Base-by-base conservation (phyloP, 2,329 filamentous ascomycete genomes). In the Ophiostoma sp. region DNA sequence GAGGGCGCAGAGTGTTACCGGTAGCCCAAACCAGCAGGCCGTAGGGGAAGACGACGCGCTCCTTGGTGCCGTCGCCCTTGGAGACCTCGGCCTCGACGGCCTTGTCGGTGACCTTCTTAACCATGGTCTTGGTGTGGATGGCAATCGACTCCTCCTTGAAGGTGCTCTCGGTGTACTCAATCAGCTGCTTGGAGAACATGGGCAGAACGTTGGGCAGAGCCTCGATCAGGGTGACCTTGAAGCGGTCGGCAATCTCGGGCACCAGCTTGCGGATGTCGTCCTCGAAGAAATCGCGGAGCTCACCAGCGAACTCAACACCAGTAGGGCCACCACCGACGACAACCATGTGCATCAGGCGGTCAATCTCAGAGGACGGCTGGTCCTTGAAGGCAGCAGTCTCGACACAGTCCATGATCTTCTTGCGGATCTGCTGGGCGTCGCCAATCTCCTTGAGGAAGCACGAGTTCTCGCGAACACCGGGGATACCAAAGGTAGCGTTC, bases 351-450 rank as follows among this genome's bases (percentile, higher is more conserved):
- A 99, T 86, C 76, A 99, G 88, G 75, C 95, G 93, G 83, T 96
- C 90, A 78, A 96, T 84, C 82, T 99, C 96, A 75, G 95, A 92
- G 20, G 87, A 83, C 52, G 87, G 85, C 83, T 99, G 95, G 78
- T 93, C 94, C 87, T 98, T 98, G 90, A 99, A 97, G 73, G 93
- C 94, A 68, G 95, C 95, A 48, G 94, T 97, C 84, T 99, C 95
- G 76, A 97, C 94, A 80, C 95, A 99, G 83, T 99, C 95, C 95
- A 99, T 99, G 81, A 99, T 97, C 82, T 93, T 93, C 86, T 94
- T 97, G 78, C 95, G 93, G 79, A 99, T 99, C 78, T 88, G 87
- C 82, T 99, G 95, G 71, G 95, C 95, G 80, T 99, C 96, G 74
- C 87, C 89, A 78, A 99, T 97, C 83, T 99, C 96, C 86, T 99